A percentile compares a stretch with the other conserved stretches of the same genome.
These are phyloP conservation scores for Heliamphora exappendiculata DNA, from an alignment of 148 eudicot species.

Conservation along the genomic window DNA sequence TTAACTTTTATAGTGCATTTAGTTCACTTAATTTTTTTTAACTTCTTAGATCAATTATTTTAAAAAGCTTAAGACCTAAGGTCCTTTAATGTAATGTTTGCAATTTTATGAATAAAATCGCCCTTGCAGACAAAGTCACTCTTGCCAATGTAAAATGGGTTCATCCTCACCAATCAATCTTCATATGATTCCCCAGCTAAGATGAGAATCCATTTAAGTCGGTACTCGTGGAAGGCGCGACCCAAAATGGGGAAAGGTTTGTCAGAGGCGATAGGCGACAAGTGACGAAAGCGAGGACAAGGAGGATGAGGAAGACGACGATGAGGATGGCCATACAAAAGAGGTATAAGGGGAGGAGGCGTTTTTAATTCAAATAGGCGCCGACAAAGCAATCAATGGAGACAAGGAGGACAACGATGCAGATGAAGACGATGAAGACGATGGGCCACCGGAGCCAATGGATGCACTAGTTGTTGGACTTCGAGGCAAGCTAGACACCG, in stretches of 20 bases:
- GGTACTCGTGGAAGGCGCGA: slow-evolving; percentile 53
- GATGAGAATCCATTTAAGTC: slow-evolving; percentile 58
- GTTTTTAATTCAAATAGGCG: slow-evolving; percentile 48
- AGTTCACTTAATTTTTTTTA: too few species aligned
- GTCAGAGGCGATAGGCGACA: slow-evolving; percentile 66
- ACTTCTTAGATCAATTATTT: too few species aligned
- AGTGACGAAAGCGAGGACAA: slow-evolving; percentile 70
- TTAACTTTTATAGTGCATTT: too few species aligned
- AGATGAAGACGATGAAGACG: slow-evolving; percentile 47
- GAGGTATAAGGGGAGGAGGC: slow-evolving; percentile 57
- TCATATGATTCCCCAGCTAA: slow-evolving; percentile 74
- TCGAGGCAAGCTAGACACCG: slow-evolving; percentile 85
- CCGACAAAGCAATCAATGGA: slow-evolving; percentile 50
- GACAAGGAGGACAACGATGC: slow-evolving; percentile 48
- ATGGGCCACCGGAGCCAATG: slow-evolving; percentile 80
- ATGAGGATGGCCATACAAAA: slow-evolving; percentile 74
- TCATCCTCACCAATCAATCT: too few species aligned
- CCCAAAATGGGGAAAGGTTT: slow-evolving; percentile 45
- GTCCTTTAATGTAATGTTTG: too few species aligned
- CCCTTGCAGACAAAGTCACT: too few species aligned
- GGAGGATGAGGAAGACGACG: slow-evolving; percentile 41
- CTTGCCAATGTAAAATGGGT: too few species aligned
- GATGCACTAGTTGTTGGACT: slow-evolving; percentile 82
- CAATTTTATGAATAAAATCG: too few species aligned
- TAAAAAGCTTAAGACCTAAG: too few species aligned